These are phyloP conservation scores for Elongisporangium undulatum DNA, from an alignment of 352 stramenopile species.

Conservation along the genomic window DNA sequence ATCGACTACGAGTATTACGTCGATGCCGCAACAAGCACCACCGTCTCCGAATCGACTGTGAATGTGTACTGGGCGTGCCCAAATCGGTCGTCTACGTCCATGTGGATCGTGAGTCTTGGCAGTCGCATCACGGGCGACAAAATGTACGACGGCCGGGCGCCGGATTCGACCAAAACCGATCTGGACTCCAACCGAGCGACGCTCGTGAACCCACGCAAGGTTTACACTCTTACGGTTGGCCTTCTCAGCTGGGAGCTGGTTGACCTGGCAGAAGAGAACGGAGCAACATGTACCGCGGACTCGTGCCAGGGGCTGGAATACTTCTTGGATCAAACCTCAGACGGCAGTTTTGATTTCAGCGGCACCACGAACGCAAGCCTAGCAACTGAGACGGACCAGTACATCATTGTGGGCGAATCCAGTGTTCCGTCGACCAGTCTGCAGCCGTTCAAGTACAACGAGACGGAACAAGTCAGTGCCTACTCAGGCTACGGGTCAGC, in stretches of 20 bases:
- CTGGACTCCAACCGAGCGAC: neutral
- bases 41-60: neutral
- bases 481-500: constrained; percentile 7
- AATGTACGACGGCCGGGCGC: constrained; percentile 6
- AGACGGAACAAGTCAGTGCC: neutral
- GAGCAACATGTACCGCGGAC: constrained; percentile 19
- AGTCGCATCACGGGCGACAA: constrained; percentile 33
- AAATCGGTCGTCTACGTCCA: constrained; percentile 21
- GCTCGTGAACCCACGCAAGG: constrained; percentile 23
- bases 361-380: neutral
- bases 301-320: constrained; percentile 32
- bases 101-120: constrained; percentile 44
- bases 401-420: constrained; percentile 20
- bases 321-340: constrained; percentile 10
- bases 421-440: constrained; percentile 1
- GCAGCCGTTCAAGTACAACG: constrained; percentile 15
- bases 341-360: neutral
- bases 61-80: constrained; percentile 6
- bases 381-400: constrained; percentile 27
- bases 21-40: neutral
- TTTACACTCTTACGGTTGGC: constrained; percentile 44
- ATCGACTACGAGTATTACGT: constrained; percentile 21
- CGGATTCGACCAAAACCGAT: neutral
- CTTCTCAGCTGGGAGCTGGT: constrained; percentile 26
- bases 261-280: constrained; percentile 33